Percentiles rank a stretch among this genome's conserved stretches.
Conservation (phyloP, 805 yeast species). For the Torulaspora quercuum region DNA sequence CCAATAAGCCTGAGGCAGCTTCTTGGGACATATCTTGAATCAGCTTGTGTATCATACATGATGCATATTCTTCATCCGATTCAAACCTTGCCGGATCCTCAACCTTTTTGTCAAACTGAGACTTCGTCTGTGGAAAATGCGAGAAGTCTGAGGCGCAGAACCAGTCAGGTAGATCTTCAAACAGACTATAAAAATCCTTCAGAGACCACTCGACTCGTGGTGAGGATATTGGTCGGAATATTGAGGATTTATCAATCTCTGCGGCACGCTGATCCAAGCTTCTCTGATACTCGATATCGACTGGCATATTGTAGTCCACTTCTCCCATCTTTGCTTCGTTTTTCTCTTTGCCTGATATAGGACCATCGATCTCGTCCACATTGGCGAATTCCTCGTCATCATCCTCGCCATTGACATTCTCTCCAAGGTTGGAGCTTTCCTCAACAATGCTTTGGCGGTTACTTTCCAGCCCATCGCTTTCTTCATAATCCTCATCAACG, state of each 20-base stretch:
- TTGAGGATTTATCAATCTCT: slow-evolving; percentile 23
- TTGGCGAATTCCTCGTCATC: slow-evolving; percentile 35
- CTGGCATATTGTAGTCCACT: slow-evolving; percentile 35
- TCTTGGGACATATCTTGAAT: slow-evolving; percentile 7
- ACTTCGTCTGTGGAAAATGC: slow-evolving; percentile 16
- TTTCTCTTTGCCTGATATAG: slow-evolving; percentile 23
- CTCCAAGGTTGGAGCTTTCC: slow-evolving; percentile 14
- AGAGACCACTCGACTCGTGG: slow-evolving; percentile 47
- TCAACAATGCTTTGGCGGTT: slow-evolving; percentile 12
- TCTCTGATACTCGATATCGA: slow-evolving; percentile 36
- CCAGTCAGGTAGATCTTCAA: slow-evolving; percentile 48
- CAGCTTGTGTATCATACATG: slow-evolving; percentile 4
- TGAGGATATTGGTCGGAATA: slow-evolving; percentile 33
- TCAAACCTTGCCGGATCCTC: slow-evolving; percentile 15
- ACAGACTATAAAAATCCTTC: slow-evolving; percentile 37
- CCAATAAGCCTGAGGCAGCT: slow-evolving; percentile 14
- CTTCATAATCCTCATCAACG: slow-evolving; percentile 12
- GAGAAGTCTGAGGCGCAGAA: slow-evolving; percentile 37
- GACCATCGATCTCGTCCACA: slow-evolving; percentile 39
- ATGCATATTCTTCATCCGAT: slow-evolving; percentile 22
- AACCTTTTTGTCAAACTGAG: slow-evolving; percentile 18
- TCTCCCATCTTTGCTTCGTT: slow-evolving; percentile 9
- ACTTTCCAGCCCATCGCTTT: slow-evolving; percentile 2
- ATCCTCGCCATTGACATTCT: slow-evolving; percentile 26
- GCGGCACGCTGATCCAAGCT: slow-evolving; percentile 38